A percentile compares a stretch with the other conserved stretches of the same genome.
These are phyloP conservation scores for Daedalea quercina DNA, from an alignment of 768 basidiomycete genomes.

Conservation along the genomic window DNA sequence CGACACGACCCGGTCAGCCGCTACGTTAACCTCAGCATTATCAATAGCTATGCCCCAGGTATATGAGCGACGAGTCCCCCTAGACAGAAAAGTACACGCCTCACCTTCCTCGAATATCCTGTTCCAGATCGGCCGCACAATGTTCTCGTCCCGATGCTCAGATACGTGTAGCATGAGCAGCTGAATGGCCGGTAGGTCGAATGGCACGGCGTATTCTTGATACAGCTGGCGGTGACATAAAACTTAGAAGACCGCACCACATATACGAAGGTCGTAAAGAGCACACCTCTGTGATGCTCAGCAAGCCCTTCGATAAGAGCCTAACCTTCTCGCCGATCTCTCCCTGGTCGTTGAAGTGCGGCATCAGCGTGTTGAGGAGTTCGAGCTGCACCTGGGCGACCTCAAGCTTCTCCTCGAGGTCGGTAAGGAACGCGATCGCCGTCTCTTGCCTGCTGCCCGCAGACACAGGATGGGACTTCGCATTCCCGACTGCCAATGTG, in stretches of 20 bases:
- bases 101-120: slow-evolving; percentile 76
- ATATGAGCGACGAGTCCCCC: background rate
- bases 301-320: slow-evolving; percentile 50
- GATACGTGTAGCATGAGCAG: slow-evolving; percentile 90
- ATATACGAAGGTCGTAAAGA: background rate
- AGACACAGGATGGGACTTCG: slow-evolving; percentile 88
- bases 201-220: slow-evolving; percentile 80
- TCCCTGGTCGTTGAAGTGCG: slow-evolving; percentile 53
- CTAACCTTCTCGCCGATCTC: slow-evolving; percentile 60
- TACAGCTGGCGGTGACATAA: slow-evolving; percentile 53
- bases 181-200: slow-evolving; percentile 77
- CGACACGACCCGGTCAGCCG: slow-evolving; percentile 57
- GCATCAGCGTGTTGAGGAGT: slow-evolving; percentile 61
- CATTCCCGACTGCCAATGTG: slow-evolving; percentile 91
- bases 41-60: slow-evolving; percentile 37
- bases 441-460: slow-evolving; percentile 73
- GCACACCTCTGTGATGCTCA: slow-evolving; percentile 81
- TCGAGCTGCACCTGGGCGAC: slow-evolving; percentile 97
- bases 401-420: slow-evolving; percentile 93
- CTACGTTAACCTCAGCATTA: slow-evolving; percentile 43
- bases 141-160: slow-evolving; percentile 79
- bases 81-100: slow-evolving; percentile 14
- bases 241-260: background rate
- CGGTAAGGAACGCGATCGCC: slow-evolving; percentile 92
- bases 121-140: slow-evolving; percentile 85